phyloP scores from a whole-genome alignment of 352 stramenopile species.

The Pythium sp. region DNA sequence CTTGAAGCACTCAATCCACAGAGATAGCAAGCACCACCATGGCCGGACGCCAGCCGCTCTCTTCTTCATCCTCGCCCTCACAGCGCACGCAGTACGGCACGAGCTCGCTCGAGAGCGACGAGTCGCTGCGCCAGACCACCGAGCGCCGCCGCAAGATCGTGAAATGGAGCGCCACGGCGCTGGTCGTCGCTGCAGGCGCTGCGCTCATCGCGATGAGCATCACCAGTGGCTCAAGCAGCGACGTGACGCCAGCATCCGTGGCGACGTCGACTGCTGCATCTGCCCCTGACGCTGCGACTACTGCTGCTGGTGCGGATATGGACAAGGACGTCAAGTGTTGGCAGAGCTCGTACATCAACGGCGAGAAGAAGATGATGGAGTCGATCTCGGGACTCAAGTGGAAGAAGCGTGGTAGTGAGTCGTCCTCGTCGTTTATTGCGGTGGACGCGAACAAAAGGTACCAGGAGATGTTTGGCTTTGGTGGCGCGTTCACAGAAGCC shows the following conservation, averaged over 20 bases:
- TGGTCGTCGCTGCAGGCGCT: constrained; percentile 25
- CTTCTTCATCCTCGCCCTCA: neutral
- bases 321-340: constrained; percentile 36
- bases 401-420: constrained; percentile 21
- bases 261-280: neutral
- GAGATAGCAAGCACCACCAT: neutral
- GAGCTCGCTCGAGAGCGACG: constrained; percentile 25
- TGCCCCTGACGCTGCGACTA: neutral
- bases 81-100: constrained; percentile 25
- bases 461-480: constrained; percentile 89
- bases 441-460: constrained; percentile 54
- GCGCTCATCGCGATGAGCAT: constrained; percentile 24
- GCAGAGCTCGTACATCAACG: constrained; percentile 66
- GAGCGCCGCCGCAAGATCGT: constrained; percentile 26
- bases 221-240: constrained; percentile 7
- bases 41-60: neutral
- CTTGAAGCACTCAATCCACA: neutral
- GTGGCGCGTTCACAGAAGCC: constrained; percentile 91
- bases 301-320: neutral
- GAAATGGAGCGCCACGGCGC: constrained; percentile 25
- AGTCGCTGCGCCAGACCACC: constrained; percentile 13
- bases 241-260: neutral
- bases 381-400: constrained; percentile 45
- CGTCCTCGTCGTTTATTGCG: constrained; percentile 33
- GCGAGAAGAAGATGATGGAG: constrained; percentile 67